Percentiles rank a stretch among this genome's conserved stretches.
phyloP scores from a whole-genome alignment of 306 rosid genomes.

The Carpinus viminea region DNA sequence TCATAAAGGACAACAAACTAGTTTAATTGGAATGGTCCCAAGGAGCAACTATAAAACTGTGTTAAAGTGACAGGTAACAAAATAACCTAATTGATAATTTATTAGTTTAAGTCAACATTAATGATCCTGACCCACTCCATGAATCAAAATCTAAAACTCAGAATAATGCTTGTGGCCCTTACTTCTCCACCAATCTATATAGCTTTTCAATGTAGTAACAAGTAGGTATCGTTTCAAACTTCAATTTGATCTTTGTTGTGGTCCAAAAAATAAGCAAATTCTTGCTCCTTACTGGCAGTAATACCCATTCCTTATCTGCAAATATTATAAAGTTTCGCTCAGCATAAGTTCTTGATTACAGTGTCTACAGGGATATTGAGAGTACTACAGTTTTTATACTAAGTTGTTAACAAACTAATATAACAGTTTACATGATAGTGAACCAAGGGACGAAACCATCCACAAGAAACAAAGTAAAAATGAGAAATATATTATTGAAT shows the following conservation, averaged over 20 bases:
- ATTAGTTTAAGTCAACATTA: neutral
- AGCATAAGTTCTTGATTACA: too few relatives aligned
- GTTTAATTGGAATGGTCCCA: conserved; percentile 12
- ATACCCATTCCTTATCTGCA: too few relatives aligned
- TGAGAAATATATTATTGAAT: too few relatives aligned
- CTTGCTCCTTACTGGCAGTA: too few relatives aligned
- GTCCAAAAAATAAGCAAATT: conserved; percentile 7
- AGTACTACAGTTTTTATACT: too few relatives aligned
- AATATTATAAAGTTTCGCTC: too few relatives aligned
- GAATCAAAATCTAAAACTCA: neutral
- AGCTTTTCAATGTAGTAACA: conserved; percentile 3
- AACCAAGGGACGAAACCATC: too few relatives aligned
- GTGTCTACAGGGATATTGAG: too few relatives aligned
- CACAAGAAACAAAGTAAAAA: too few relatives aligned
- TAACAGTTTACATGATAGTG: too few relatives aligned
- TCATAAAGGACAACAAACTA: neutral
- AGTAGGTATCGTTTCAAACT: neutral
- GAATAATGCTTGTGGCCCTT: conserved; percentile 19
- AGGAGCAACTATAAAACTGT: neutral
- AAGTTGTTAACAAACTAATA: too few relatives aligned
- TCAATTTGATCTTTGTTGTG: neutral
- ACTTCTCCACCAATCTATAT: neutral
- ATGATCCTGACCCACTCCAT: neutral
- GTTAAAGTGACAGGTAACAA: neutral
- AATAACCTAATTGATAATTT: neutral